phyloP scores from a whole-genome alignment of 129 eudicot species.

The Kitagawia praeruptora region DNA sequence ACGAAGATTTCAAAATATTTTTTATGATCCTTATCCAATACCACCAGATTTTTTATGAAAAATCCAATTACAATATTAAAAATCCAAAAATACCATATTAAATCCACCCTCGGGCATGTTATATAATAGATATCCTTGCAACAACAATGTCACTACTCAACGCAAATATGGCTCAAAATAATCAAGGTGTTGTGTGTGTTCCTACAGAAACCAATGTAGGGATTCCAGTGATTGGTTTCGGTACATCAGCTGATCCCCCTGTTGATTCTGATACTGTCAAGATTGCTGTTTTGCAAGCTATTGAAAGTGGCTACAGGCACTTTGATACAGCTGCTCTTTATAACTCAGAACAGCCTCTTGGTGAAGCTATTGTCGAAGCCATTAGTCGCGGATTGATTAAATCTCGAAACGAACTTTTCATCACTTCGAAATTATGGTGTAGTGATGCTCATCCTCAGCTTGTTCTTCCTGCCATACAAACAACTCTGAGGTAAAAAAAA shows the following conservation, averaged over 20 bases:
- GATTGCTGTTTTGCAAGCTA: conserved; percentile 26
- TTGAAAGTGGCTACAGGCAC: conserved; percentile 38
- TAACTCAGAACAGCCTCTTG: conserved; percentile 30
- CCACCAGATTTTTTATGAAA: too few relatives aligned
- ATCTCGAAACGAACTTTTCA: conserved; percentile 35
- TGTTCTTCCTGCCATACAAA: conserved; percentile 23
- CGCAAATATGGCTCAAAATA: not conserved
- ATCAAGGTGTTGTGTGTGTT: not conserved
- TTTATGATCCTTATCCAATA: too few relatives aligned
- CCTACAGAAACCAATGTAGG: conserved; percentile 7
- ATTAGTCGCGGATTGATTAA: conserved; percentile 18
- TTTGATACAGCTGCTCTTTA: conserved; percentile 41
- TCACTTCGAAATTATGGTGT: conserved; percentile 53
- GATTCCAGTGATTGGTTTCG: conserved; percentile 36
- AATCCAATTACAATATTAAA: too few relatives aligned
- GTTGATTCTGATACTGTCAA: conserved; percentile 15
- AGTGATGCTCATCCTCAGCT: conserved; percentile 28
- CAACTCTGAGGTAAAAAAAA: too few relatives aligned
- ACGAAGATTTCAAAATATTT: too few relatives aligned
- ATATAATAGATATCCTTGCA: too few relatives aligned
- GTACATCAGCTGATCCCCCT: conserved; percentile 33
- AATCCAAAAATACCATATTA: too few relatives aligned
- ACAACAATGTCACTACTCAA: not conserved
- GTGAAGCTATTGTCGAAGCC: conserved; percentile 35
- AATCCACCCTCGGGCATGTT: too few relatives aligned